A percentile compares a stretch with the other conserved stretches of the same genome.
Conservation (phyloP, 345 rosid genomes). For the Punica granatum region DNA sequence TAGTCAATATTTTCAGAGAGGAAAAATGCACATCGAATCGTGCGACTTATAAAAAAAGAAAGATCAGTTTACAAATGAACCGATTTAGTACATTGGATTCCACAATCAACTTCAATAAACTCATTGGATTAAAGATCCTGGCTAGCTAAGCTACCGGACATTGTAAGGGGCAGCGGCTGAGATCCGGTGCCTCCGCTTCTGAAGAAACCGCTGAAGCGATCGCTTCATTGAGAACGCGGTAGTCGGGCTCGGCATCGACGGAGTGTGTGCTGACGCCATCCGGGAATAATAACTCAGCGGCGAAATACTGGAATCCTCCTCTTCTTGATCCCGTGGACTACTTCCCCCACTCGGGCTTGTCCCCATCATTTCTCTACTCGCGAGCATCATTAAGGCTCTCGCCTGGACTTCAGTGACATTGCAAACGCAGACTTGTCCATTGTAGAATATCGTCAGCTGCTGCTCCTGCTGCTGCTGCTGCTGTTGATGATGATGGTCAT, state of each 20-base stretch:
- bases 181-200: slow-evolving; percentile 18
- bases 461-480: slow-evolving; percentile 16
- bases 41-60: no score
- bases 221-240: slow-evolving; percentile 17
- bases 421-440: slow-evolving; percentile 33
- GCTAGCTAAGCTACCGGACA: not conserved
- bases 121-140: no score
- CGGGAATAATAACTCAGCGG: not conserved
- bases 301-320: not conserved
- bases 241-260: not conserved
- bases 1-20: no score
- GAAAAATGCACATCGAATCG: no score
- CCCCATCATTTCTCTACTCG: slow-evolving; percentile 11
- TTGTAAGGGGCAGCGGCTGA: not conserved
- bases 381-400: slow-evolving; percentile 23
- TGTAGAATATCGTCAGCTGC: slow-evolving; percentile 42
- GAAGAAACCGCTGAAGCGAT: slow-evolving; percentile 25
- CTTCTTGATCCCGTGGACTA: not conserved
- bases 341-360: not conserved
- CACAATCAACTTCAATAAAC: no score
- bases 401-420: slow-evolving; percentile 45
- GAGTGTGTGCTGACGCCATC: not conserved
- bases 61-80: no score
- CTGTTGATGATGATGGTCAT: not conserved
- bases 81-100: no score